These are phyloP conservation scores for Eimeria necatrix DNA, from an alignment of 169 alveolate species.

Conservation along the genomic window DNA sequence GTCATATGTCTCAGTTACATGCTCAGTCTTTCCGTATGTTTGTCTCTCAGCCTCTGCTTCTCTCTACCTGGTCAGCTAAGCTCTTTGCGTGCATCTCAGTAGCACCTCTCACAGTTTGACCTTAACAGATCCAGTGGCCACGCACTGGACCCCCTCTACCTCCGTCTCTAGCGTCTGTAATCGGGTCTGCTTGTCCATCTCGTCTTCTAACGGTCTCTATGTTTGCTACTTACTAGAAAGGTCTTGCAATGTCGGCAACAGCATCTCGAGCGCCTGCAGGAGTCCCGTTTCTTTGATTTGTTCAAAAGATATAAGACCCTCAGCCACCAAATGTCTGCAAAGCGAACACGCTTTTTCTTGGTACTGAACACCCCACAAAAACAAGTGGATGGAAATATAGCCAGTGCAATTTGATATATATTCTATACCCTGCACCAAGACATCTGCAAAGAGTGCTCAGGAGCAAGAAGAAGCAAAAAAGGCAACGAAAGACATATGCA, in stretches of 20 bases:
- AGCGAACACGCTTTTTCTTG: conserved; percentile 69
- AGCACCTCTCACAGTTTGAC: no score
- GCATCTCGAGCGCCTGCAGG: background rate
- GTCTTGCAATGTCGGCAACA: conserved; percentile 6
- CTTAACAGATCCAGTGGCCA: no score
- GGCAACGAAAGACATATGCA: no score
- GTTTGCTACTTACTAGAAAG: background rate
- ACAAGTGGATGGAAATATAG: background rate
- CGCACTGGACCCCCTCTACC: background rate
- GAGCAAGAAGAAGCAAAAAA: no score
- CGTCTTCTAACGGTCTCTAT: background rate
- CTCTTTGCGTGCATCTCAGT: background rate
- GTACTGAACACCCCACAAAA: background rate
- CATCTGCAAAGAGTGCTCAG: no score
- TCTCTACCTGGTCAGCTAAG: background rate
- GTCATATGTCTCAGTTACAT: background rate
- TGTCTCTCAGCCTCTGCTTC: background rate
- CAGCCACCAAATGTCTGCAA: conserved; percentile 45
- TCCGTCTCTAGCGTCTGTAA: background rate
- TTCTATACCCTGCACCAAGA: no score
- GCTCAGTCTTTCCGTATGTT: background rate
- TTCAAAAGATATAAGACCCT: background rate
- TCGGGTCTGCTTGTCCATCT: background rate
- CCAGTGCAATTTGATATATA: no score
- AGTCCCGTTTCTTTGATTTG: background rate